Base-by-base conservation (phyloP, 2,329 filamentous ascomycete genomes). In the Fusarium vanettenii region DNA sequence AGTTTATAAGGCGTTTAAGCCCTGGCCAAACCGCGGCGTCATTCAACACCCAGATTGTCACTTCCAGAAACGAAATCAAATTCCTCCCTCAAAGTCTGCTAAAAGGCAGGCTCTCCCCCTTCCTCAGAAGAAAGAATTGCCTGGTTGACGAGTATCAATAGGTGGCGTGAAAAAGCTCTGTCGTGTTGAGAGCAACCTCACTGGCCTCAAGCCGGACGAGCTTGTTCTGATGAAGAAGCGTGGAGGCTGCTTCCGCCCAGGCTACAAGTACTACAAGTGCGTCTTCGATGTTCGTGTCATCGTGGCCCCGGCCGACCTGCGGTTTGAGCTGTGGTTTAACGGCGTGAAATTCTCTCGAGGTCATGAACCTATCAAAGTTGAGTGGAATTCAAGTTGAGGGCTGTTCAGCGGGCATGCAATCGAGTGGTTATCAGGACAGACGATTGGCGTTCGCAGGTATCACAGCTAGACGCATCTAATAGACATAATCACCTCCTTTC, bases 321-420 rank as follows among this genome's bases (percentile, higher is more conserved):
- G 55, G 9, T 57, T 57, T 27, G 55, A 57, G 33, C 1, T 39
- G 55, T 57, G 55, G 55, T 57, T 57, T 10, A 27, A 37, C 0
- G 20, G 55, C 0, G 14, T 37, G 55, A 57, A 57, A 22, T 57
- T 57, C 20, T 57, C 55, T 11, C 14, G 55, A 1, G 22, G 22
- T 5, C 55, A 57, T 39, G 55, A 57, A 11, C 31, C 55, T 33
- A 57, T 57, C 20, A 57, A 57, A 10, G 33, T 57, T 10, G 33
- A 57, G 31, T 57, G 55, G 55, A 37, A 57, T n/a, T 57, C 10
- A 55, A 31, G 50, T 55, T 14, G 11, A 55, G 4, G 11, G 4
- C 50, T 33, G 2, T 20, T 29, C 2, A 29, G 11, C 18, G 5
- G 5, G 45, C 5, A 52, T 18, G 3, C 5, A 29, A 25, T 18